Conservation (phyloP, 306 rosid genomes). For the Senna tora region DNA sequence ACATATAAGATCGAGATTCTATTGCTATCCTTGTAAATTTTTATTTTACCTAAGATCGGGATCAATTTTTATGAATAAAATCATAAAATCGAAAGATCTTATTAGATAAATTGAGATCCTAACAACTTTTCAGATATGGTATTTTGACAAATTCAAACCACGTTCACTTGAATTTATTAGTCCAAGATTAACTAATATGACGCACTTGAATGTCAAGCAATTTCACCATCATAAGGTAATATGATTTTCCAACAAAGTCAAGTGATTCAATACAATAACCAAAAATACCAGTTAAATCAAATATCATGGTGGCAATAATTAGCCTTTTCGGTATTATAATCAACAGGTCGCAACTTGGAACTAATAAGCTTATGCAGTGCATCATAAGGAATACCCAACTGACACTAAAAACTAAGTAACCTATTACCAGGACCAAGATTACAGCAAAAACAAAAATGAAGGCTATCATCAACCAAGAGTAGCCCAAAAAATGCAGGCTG, state of each 20-base stretch:
- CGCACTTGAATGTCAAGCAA: neutral
- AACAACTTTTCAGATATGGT: neutral
- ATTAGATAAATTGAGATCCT: too few relatives aligned
- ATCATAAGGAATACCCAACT: neutral
- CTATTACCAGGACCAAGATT: neutral
- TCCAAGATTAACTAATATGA: neutral
- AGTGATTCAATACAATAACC: neutral
- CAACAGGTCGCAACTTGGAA: neutral
- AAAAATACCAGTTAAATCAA: neutral
- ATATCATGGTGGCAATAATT: neutral
- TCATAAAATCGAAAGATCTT: too few relatives aligned
- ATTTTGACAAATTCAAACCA: neutral
- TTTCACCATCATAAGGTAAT: neutral
- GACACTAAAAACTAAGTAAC: neutral
- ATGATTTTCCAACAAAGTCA: neutral
- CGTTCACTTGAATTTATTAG: neutral
- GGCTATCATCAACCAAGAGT: neutral
- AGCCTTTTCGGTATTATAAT: neutral
- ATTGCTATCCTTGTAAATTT: too few relatives aligned
- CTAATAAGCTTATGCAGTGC: neutral
- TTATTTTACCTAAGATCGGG: too few relatives aligned
- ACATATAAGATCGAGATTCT: too few relatives aligned
- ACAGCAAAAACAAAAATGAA: slow-evolving; percentile 13
- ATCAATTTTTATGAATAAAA: too few relatives aligned
- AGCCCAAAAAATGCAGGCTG: neutral